Base-by-base conservation (phyloP, 179 eudicot species). In the Spergularia azorica region DNA sequence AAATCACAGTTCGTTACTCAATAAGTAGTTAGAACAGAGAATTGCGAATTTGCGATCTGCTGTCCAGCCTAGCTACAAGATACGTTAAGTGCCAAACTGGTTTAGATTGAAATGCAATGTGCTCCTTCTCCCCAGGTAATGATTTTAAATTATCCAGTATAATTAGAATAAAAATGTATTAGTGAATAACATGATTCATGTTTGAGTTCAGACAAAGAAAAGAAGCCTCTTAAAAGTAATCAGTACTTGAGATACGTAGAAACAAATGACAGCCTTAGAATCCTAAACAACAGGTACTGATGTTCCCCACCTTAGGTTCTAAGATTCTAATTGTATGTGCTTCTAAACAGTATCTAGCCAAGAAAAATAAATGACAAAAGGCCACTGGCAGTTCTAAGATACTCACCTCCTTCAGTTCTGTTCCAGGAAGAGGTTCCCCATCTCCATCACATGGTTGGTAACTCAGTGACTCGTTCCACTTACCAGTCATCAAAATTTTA, bases 371-470 rank as follows among this genome's bases (percentile, higher is more conserved):
- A 26, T 5, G 16, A 55, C 18, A 17, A 18, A 16, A 51, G 63
- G 17, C 32, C 32, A 26, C 32, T 26, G 32, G 32, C 11, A 20
- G 15, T 62, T 58, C 15, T 20, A 58, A 43, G 16, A 63, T 63
- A 71, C 11, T 38, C 51, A 95, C 99, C 99, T 95, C 98, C 85
- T 91, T 95, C 73, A 93, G 72, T 69, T 91, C 91, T 38, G 98
- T 93, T 77, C 98, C 97, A 6, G 97, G 84, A 62, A 89, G 87
- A 62, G 99, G 98, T 79, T 95, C 99, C 70, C 99, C 99, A 68
- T 94, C 99, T 82, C 79, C 74, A 82, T 95, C 99, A 86, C 99
- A 95, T 50, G 89, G 94, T 82, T 95, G 99, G 83, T 89, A 95
- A 77, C 93, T 93, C 92, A 95, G 79, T 58, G 86, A 89, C 82